These are phyloP conservation scores for Lycium barbarum DNA, from an alignment of 257 asterid species.

Conservation along the genomic window DNA sequence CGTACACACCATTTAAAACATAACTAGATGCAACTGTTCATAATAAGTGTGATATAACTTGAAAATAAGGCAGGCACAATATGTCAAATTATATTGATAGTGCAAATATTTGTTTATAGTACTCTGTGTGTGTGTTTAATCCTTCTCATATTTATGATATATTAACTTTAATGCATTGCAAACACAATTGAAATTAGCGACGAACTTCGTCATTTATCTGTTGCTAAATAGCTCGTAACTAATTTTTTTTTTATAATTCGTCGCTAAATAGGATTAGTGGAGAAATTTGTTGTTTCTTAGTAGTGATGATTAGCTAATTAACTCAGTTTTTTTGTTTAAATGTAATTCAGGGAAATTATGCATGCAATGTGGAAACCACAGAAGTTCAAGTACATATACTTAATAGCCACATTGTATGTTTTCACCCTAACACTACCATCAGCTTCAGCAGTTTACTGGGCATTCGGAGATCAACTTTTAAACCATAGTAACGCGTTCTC, in stretches of 20 bases:
- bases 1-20: neutral
- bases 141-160: neutral
- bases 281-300: too few relatives aligned
- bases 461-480: conserved; percentile 85
- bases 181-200: too few relatives aligned
- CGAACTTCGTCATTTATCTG: too few relatives aligned
- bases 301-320: neutral
- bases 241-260: too few relatives aligned
- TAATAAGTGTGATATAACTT: neutral
- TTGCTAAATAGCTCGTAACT: too few relatives aligned
- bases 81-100: too few relatives aligned
- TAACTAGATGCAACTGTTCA: neutral
- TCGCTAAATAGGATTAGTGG: too few relatives aligned
- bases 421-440: conserved; percentile 92
- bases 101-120: too few relatives aligned
- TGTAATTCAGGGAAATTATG: conserved; percentile 74
- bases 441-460: conserved; percentile 93
- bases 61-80: too few relatives aligned
- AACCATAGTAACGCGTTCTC: conserved; percentile 87
- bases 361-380: conserved; percentile 99
- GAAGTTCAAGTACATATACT: conserved; percentile 91
- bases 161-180: too few relatives aligned
- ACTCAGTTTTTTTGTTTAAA: neutral
- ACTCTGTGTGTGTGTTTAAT: too few relatives aligned
- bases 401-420: conserved; percentile 81